Evolutionary conservation across 768 basidiomycete genomes (phyloP).

Genomic region (Lenzites betulinus): DNA sequence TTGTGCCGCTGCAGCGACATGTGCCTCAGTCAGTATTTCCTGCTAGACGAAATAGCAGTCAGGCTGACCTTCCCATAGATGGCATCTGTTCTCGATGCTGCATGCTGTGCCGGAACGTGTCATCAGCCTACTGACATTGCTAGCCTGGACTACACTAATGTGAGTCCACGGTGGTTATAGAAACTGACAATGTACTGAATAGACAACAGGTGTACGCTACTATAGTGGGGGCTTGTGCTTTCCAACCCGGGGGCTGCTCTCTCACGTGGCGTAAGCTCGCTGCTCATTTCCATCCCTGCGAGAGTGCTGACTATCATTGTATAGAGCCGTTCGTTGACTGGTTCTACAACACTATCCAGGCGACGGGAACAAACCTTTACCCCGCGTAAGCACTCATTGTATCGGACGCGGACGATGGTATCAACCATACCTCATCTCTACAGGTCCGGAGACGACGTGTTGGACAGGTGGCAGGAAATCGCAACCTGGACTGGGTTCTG

Average conservation of each 20-base stretch:
- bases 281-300: no score
- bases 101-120: conserved; percentile 10
- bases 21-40: not conserved
- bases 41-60: not conserved
- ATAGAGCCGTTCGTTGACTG: conserved; percentile 11
- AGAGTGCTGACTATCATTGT: no score
- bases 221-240: conserved; percentile 2
- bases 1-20: conserved; percentile 1
- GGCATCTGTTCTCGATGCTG: not conserved
- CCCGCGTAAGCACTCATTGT: not conserved
- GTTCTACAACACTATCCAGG: conserved; percentile 5
- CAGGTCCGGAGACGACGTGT: conserved; percentile 5
- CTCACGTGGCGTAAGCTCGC: conserved; percentile 2
- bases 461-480: conserved; percentile 3
- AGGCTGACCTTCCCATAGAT: not conserved
- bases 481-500: conserved; percentile 10
- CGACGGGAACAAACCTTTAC: conserved; percentile 1
- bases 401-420: not conserved
- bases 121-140: not conserved
- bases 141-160: conserved; percentile 2
- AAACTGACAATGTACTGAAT: not conserved
- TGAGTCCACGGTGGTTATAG: not conserved
- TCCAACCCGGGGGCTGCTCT: conserved; percentile 2
- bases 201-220: not conserved
- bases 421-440: not conserved